A percentile compares a stretch with the other conserved stretches of the same genome.
These are phyloP conservation scores for Psidium guajava DNA, from an alignment of 345 rosid genomes.

Conservation along the genomic window DNA sequence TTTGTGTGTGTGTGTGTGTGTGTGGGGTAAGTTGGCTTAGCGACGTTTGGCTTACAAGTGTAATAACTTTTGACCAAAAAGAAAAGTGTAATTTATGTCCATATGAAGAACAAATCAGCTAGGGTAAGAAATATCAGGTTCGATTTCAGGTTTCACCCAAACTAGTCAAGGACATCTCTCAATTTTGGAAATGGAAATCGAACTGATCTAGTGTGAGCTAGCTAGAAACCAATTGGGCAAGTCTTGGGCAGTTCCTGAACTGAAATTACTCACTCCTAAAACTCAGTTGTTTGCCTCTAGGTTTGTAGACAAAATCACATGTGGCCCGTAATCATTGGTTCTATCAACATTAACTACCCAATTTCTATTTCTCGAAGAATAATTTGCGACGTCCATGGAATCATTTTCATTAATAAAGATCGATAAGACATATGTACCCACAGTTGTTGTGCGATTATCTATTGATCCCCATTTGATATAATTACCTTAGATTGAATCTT, in stretches of 20 bases:
- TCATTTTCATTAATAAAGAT: neutral
- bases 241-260: neutral
- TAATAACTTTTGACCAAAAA: neutral
- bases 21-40: neutral
- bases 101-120: neutral
- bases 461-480: neutral
- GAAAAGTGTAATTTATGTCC: neutral
- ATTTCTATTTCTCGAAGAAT: fast-evolving
- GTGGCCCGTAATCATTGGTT: neutral
- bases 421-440: fast-evolving
- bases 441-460: fast-evolving
- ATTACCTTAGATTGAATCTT: neutral
- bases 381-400: fast-evolving
- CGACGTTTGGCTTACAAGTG: neutral
- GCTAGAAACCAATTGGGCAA: fast-evolving
- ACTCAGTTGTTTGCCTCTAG: neutral
- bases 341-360: fast-evolving
- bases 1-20: neutral
- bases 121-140: neutral
- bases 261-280: neutral
- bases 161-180: fast-evolving
- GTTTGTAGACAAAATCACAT: fast-evolving
- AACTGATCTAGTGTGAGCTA: fast-evolving
- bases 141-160: fast-evolving
- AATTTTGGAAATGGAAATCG: neutral